These are phyloP conservation scores for Microsporum audouinii DNA, from an alignment of 2,329 filamentous ascomycete species.

Conservation along the genomic window DNA sequence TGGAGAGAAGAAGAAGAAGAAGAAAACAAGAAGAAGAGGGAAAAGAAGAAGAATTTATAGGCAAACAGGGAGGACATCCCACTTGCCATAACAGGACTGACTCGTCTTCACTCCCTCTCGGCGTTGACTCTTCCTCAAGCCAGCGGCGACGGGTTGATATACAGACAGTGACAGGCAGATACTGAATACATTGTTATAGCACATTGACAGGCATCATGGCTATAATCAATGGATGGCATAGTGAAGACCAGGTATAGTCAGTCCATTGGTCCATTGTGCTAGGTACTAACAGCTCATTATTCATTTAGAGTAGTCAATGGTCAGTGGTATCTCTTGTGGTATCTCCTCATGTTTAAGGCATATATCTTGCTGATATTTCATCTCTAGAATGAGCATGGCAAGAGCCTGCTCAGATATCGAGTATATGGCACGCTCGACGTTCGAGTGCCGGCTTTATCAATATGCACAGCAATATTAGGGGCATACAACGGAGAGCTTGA, in stretches of 20 bases:
- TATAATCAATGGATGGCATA: too few relatives aligned
- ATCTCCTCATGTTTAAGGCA: too few relatives aligned
- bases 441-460: too few relatives aligned
- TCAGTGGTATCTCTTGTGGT: neutral
- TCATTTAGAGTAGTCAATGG: neutral
- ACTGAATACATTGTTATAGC: too few relatives aligned
- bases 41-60: slow-evolving; percentile 6
- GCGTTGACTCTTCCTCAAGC: neutral
- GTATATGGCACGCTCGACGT: neutral
- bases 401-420: neutral
- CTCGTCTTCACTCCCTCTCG: neutral
- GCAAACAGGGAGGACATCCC: slow-evolving; percentile 7
- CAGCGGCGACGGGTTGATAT: neutral
- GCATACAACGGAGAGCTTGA: neutral
- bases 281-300: too few relatives aligned
- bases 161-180: neutral
- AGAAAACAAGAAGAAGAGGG: neutral
- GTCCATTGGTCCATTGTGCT: neutral
- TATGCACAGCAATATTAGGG: neutral
- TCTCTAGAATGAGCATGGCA: too few relatives aligned
- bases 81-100: neutral
- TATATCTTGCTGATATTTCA: neutral
- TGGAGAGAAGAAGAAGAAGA: neutral
- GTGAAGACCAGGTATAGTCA: neutral
- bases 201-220: neutral